Evolutionary conservation across 2,329 filamentous ascomycete genomes (phyloP), one percentile per base, ranked within the genome.

Genomic region (Ophiobolus disseminans): DNA sequence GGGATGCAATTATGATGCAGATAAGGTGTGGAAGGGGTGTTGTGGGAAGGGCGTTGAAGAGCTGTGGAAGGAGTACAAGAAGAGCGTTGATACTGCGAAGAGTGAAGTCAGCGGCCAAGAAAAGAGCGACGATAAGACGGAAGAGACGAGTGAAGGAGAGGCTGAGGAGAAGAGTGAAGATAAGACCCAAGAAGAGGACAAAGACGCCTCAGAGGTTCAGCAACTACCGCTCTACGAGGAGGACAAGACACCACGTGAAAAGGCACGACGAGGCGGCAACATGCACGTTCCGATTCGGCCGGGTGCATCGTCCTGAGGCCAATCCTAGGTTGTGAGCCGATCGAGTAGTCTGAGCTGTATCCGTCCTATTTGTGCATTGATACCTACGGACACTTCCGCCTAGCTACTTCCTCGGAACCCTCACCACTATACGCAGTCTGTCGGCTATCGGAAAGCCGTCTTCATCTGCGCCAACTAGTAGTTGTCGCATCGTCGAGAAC

Each of bases 31-130:
- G 91, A 75, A 81, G 4, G 78, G 81, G 56, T 76, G 93, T 20
- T 83, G 90, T 60, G 89, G 88, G 0, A 70, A 78, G 32, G 78
- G 81, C 0, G 85, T 96, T 1, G 77, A 82, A 35, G 77, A 86
- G 54, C 75, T 97, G 22, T 97, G 90, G 88, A 75, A 79, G 16
- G 86, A 90, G 51, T 97, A 97, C 74, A 79, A 76, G 21, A 65
- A 73, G 55, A 75, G 74, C 57, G 65, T 85, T 55, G 75, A n/a
- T n/a, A n/a, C n/a, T n/a, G n/a, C n/a, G n/a, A n/a, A 77, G 4
- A 45, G 58, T 19, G 49, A 49, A 14, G n/a, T n/a, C n/a, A n/a
- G 37, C 14, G 23, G 40, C 8, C 20, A 38, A 20, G 16, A 37
- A 5, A 20, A 38, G 30, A 32, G n/a, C n/a, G n/a, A 14, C 2